Evolutionary conservation across 1,139 yeast genomes (phyloP), one percentile per base, ranked within the genome.

Genomic region (Spathaspora jeffriesii): DNA sequence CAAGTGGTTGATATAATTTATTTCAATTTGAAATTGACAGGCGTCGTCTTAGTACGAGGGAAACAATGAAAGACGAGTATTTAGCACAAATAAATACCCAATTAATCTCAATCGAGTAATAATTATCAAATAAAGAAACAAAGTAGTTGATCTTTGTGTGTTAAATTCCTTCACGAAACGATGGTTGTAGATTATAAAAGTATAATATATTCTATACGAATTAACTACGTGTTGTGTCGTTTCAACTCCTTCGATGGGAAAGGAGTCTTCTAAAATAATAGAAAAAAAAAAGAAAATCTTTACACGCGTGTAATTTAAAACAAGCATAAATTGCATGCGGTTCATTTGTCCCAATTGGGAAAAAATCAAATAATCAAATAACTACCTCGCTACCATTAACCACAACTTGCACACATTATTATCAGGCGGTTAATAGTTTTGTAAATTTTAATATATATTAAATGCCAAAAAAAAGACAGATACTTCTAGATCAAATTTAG

Each of bases 311-410:
- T 34, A 18, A 15, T 17, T 17, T 5, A 34, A 17, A 9, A 34
- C 14, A 40, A 40, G 5, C 18, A 28, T 25, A 23, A 25, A 23
- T 17, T 39, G 20, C 14, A 32, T 18, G 31, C 21, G n/a, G n/a
- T 8, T 21, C 23, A 42, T 42, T 42, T 42, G 20, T 25, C 44
- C 44, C 40, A 36, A 42, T 42, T 42, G 22, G 44, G 44, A 42
- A 42, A 32, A 34, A 34, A 34, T 34, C 15, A 18, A 34, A 18
- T 14, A 3, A 18, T n/a, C n/a, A n/a, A n/a, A n/a, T 10, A 23
- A 10, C 27, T 8, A 30, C n/a, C 32, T 30, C 31, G 14, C 14
- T n/a, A 28, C 8, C 32, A 30, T 25, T 25, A 25, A 25, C 11
- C 28, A 25, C 9, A n/a, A n/a, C n/a, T n/a, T n/a, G n/a, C n/a